Base-by-base conservation (phyloP, 2,329 filamentous ascomycete species). In the Colletotrichum simmondsii region DNA sequence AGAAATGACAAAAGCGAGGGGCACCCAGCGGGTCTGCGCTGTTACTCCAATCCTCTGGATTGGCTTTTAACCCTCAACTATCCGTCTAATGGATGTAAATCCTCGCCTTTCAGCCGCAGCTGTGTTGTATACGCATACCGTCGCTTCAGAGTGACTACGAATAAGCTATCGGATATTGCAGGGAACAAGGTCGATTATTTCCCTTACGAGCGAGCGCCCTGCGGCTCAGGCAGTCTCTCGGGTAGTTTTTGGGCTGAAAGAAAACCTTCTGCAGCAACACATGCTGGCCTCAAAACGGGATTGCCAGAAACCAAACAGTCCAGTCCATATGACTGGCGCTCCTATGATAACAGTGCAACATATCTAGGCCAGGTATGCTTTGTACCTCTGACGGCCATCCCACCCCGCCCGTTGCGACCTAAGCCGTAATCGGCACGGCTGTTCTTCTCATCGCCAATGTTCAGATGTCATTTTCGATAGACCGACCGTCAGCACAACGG, bases 1-100 rank as follows among this genome's bases (percentile, higher is more conserved):
- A 73, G 37, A 71, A 73, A 26, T 71, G 71, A 73, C 67, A 26
- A 35, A 61, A 32, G 49, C 67, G 66, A 49, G 32, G 60, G 56
- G 37, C 49, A 35, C 37, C 28, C 19, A 35, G 69, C 69, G 66
- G 60, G 28, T 42, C 61, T 65, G 54, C 66, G 22, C 6, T 65
- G 19, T 63, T 54, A 30, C 24, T 58, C 54, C n/a, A 37, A 37
- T 60, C 60, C 70, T 61, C 16, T 42, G 56, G 46, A 12, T 60
- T 72, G 30, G 70, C 58, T 61, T 60, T 26, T 46, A 60, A 37
- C 19, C n/a, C 57, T 57, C 22, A 28, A 22, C 22, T 22, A 37
- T 59, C 28, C 61, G 42, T 22, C 6, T 49, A 19, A 71, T 65
- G 71, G 71, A 28, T 24, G n/a, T 28, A 26, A 63, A 14, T 32